These are phyloP conservation scores for Hirsutella minnesotensis DNA, from an alignment of 2,329 filamentous ascomycete species.

Conservation along the genomic window DNA sequence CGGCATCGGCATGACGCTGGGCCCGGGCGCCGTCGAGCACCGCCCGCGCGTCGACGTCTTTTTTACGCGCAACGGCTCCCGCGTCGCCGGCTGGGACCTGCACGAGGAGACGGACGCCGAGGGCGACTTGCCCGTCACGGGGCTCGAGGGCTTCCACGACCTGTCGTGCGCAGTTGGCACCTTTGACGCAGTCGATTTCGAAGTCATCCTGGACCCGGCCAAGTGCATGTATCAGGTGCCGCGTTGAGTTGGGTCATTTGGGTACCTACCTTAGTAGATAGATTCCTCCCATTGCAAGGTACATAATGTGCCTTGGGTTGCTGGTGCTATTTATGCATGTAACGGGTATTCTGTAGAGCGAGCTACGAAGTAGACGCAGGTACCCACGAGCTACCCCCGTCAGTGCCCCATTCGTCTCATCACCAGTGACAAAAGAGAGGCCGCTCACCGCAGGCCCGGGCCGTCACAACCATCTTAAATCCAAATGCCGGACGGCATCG, in stretches of 20 bases:
- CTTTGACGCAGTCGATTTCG: slow-evolving; percentile 56
- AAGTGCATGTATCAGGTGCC: slow-evolving; percentile 41
- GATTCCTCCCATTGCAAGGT: too few species aligned
- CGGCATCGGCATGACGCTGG: slow-evolving; percentile 59
- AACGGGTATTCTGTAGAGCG: too few species aligned
- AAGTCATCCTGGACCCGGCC: slow-evolving; percentile 49
- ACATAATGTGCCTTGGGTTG: too few species aligned
- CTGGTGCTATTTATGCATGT: too few species aligned
- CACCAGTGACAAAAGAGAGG: too few species aligned
- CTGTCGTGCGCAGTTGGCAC: slow-evolving; percentile 59
- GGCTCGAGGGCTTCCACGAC: slow-evolving; percentile 61
- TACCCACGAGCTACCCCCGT: too few species aligned
- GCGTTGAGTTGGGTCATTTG: neutral
- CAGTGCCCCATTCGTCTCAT: too few species aligned
- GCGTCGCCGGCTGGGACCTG: slow-evolving; percentile 54
- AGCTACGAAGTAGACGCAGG: too few species aligned
- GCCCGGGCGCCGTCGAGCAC: slow-evolving; percentile 15
- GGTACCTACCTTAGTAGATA: too few species aligned
- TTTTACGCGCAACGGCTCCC: slow-evolving; percentile 55
- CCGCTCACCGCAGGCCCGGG: too few species aligned
- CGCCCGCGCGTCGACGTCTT: slow-evolving; percentile 34
- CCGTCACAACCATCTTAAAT: too few species aligned
- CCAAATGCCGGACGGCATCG: too few species aligned
- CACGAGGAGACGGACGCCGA: slow-evolving; percentile 61
- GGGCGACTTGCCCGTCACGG: slow-evolving; percentile 48